These are phyloP conservation scores for Volvariella volvacea DNA, from an alignment of 1,284 basidiomycete genomes.

Conservation along the genomic window DNA sequence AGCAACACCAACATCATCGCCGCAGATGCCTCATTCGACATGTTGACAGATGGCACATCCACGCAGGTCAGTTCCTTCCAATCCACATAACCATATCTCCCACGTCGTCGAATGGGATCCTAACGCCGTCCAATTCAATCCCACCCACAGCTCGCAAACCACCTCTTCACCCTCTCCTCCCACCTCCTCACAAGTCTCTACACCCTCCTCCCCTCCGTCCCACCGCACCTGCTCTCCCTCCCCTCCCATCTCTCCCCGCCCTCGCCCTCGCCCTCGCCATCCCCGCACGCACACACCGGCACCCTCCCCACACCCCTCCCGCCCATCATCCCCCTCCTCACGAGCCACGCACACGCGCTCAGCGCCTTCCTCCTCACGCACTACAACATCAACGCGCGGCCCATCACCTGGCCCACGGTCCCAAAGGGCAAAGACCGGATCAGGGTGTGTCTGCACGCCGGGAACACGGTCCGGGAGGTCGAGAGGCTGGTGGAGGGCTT, in stretches of 20 bases:
- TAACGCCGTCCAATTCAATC: neutral
- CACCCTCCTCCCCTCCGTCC: slow-evolving; percentile 30
- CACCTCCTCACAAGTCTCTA: slow-evolving; percentile 22
- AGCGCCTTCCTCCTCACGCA: slow-evolving; percentile 55
- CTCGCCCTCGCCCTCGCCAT: slow-evolving; percentile 23
- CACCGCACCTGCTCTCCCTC: slow-evolving; percentile 34
- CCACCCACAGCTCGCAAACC: slow-evolving; percentile 21
- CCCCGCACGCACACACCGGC: slow-evolving; percentile 22
- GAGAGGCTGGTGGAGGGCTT: slow-evolving; percentile 45
- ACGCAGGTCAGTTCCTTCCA: slow-evolving; percentile 27
- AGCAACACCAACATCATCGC: slow-evolving; percentile 72
- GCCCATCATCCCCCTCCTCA: slow-evolving; percentile 86
- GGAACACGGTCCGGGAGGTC: slow-evolving; percentile 62
- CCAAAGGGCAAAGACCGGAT: slow-evolving; percentile 80
- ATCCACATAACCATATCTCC: slow-evolving; percentile 1
- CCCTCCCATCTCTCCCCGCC: slow-evolving; percentile 29
- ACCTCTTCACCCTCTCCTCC: slow-evolving; percentile 24
- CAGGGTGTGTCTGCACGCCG: slow-evolving; percentile 77
- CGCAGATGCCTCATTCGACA: slow-evolving; percentile 71
- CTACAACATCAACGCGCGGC: slow-evolving; percentile 61
- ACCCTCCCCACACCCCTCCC: slow-evolving; percentile 22
- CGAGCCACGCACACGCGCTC: slow-evolving; percentile 64
- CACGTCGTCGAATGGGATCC: neutral
- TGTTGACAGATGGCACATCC: slow-evolving; percentile 66
- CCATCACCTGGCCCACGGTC: slow-evolving; percentile 82